Percentiles rank a stretch among this genome's conserved stretches.
Evolutionary conservation across 495 filamentous ascomycete genomes (phyloP).

Genomic region (Penicillium coprophilum): DNA sequence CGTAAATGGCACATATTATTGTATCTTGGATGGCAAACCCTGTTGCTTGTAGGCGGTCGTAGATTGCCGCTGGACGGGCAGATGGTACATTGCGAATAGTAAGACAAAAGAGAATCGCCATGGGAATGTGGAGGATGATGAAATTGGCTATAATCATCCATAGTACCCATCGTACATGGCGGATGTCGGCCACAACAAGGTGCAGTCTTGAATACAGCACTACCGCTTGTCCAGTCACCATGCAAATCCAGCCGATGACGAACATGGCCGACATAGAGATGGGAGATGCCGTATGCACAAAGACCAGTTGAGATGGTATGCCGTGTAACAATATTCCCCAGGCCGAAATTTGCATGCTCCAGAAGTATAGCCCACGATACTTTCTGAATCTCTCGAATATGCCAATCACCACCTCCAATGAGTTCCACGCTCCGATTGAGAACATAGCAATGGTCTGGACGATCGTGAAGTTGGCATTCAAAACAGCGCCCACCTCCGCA

Average conservation of each 20-base stretch:
- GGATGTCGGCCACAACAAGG: slow-evolving; percentile 42
- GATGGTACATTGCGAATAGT: slow-evolving; percentile 23
- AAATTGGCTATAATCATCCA: slow-evolving; percentile 57
- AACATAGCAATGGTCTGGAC: slow-evolving; percentile 21
- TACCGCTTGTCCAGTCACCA: slow-evolving; percentile 63
- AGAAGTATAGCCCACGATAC: slow-evolving; percentile 41
- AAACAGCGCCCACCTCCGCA: slow-evolving; percentile 5
- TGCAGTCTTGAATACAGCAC: slow-evolving; percentile 67
- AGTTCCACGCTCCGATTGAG: slow-evolving; percentile 29
- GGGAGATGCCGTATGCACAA: background rate
- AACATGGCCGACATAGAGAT: slow-evolving; percentile 15
- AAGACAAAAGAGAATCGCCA: slow-evolving; percentile 49
- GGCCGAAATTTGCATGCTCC: slow-evolving; percentile 34
- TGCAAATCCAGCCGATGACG: slow-evolving; percentile 55
- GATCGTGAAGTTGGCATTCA: slow-evolving; percentile 13
- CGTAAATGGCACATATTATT: slow-evolving; percentile 56
- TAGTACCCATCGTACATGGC: slow-evolving; percentile 42
- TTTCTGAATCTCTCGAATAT: slow-evolving; percentile 38
- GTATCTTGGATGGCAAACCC: slow-evolving; percentile 58
- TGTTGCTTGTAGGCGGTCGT: slow-evolving; percentile 55
- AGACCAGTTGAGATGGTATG: slow-evolving; percentile 15
- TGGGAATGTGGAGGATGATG: slow-evolving; percentile 47
- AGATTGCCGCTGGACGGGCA: slow-evolving; percentile 38
- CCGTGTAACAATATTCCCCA: slow-evolving; percentile 33
- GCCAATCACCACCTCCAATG: slow-evolving; percentile 32